Conservation (phyloP, 2,329 filamentous ascomycete species). For the Parasarocladium wereldwijsianum region DNA sequence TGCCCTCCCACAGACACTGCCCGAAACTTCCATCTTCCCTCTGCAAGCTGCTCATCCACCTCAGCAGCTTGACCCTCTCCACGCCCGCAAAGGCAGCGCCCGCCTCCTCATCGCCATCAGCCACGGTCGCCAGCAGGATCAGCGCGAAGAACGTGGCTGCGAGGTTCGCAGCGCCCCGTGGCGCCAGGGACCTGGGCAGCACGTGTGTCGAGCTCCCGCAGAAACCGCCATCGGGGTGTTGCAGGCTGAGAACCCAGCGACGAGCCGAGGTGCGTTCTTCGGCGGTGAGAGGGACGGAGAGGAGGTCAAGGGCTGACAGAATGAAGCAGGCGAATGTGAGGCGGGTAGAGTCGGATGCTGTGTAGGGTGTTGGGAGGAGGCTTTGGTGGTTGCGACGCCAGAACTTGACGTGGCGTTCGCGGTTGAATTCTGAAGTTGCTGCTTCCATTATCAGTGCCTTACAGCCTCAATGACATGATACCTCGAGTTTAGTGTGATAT, state of each 20-base stretch:
- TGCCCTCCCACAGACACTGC: constrained; percentile 50
- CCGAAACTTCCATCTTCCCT: constrained; percentile 81
- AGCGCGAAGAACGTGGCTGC: constrained; percentile 85
- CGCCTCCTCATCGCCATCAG: constrained; percentile 23
- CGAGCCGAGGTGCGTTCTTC: constrained; percentile 30
- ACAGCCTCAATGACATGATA: too few relatives aligned
- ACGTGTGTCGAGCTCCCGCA: constrained; percentile 64
- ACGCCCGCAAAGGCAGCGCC: constrained; percentile 44
- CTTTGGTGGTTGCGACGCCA: constrained; percentile 80
- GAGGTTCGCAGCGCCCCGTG: constrained; percentile 47
- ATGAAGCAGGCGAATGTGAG: constrained; percentile 85
- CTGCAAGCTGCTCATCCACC: constrained; percentile 66
- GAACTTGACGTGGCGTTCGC: constrained; percentile 67
- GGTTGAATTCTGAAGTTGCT: constrained; percentile 30
- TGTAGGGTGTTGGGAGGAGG: constrained; percentile 70
- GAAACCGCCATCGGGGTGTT: constrained; percentile 79
- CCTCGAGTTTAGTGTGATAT: too few relatives aligned
- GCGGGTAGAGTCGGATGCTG: constrained; percentile 76
- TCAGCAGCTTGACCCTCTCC: constrained; percentile 48
- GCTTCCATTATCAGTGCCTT: too few relatives aligned
- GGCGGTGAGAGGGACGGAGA: constrained; percentile 44
- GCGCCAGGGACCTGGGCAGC: constrained; percentile 25
- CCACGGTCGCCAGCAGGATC: constrained; percentile 46
- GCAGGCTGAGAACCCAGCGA: constrained; percentile 76
- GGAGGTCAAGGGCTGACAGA: constrained; percentile 68